phyloP scores from a whole-genome alignment of 2,329 filamentous ascomycete genomes.

The Hymenoscyphus infarciens region DNA sequence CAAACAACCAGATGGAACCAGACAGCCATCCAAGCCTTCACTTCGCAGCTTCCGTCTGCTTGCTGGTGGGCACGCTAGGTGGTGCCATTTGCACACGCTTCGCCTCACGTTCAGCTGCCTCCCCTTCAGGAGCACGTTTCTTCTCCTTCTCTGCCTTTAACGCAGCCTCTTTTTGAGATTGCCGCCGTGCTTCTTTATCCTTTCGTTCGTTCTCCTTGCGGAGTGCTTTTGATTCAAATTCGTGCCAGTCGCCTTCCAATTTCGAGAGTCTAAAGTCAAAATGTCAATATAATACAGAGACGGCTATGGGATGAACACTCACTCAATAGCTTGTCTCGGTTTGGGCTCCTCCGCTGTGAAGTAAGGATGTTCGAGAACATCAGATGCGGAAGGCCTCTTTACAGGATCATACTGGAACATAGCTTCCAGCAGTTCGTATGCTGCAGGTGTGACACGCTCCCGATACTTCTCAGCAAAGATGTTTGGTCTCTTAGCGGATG shows the following conservation, averaged over 20 bases:
- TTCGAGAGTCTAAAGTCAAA: conserved; percentile 54
- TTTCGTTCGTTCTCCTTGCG: conserved; percentile 80
- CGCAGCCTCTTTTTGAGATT: conserved; percentile 31
- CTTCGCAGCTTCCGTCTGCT: conserved; percentile 8
- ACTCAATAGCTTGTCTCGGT: conserved; percentile 77
- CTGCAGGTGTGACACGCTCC: conserved; percentile 71
- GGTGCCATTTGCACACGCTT: conserved; percentile 30
- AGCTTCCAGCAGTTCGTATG: conserved; percentile 73
- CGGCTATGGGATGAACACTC: conserved; percentile 40
- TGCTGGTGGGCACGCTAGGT: conserved; percentile 16
- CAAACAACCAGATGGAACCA: not conserved
- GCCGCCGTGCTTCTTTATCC: conserved; percentile 41
- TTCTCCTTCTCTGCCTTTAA: conserved; percentile 31
- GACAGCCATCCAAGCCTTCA: conserved; percentile 6
- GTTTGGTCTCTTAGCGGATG: conserved; percentile 66
- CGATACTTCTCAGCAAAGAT: conserved; percentile 81
- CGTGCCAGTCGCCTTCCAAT: conserved; percentile 94
- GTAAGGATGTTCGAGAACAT: conserved; percentile 83
- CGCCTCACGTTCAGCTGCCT: conserved; percentile 26
- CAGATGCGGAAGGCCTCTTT: conserved; percentile 76
- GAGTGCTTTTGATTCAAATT: conserved; percentile 94
- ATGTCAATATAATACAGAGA: conserved; percentile 1
- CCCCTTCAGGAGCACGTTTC: conserved; percentile 29
- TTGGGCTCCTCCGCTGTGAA: conserved; percentile 78
- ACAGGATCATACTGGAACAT: conserved; percentile 91